Evolutionary conservation across 2,329 filamentous ascomycete species (phyloP), one percentile per base, ranked within the genome.

Genomic region (Massarina eburnea): DNA sequence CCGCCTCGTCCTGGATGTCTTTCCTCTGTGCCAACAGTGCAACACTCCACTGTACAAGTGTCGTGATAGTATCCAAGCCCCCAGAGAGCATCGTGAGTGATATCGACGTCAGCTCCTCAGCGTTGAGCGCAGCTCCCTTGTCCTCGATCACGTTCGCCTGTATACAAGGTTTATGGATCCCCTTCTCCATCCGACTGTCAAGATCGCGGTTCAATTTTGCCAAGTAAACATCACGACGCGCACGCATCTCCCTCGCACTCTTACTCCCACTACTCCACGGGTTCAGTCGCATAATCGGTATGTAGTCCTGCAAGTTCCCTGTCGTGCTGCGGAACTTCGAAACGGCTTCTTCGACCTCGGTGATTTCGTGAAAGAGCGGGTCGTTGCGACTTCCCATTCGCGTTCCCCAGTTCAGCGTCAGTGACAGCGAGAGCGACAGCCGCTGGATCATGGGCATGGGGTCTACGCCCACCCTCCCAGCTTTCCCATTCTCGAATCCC

Each of bases 391-490:
- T 80, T 10, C 73, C 75, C 64, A 87, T 78, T 0, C 84, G 76
- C 0, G 79, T 77, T 0, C 84, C 84, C 82, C 82, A 87, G 59
- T 86, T 86, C 14, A 86, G 69, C 0, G 83, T 86, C 20, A 86
- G 64, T 0, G 81, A 77, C 3, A 86, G 71, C n/a, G 79, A 83
- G 3, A 86, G 67, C 10, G 77, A 80, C 0, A 86, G 73, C 0
- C 83, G 78, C 56, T 86, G 83, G 36, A 86, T 85, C 78, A 85
- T 83, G 1, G 83, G 81, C 80, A 85, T 82, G 0, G 83, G 82
- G 45, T 87, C 81, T 0, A 86, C 77, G 0, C 80, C 73, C 1
- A 69, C 69, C 1, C 68, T 67, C 1, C 84, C 84, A 1, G 72
- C 74, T 6, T 77, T 69, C 3, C 84, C 83, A 49, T 84, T 80